Base-by-base conservation (phyloP, 768 basidiomycete genomes). In the Termitomyces bulborhizus region DNA sequence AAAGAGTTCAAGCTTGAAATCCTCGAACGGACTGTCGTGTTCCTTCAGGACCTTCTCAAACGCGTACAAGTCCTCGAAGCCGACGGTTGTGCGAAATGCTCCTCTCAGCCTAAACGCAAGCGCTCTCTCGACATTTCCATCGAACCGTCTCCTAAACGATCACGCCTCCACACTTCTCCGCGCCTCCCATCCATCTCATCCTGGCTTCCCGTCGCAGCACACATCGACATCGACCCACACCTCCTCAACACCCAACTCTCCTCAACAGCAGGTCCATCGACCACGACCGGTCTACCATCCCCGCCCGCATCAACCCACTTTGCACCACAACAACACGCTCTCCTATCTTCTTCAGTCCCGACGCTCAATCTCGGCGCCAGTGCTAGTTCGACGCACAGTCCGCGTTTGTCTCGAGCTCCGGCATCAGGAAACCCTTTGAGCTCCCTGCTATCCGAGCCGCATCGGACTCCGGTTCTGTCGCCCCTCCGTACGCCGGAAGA, bases 1-100 rank as follows among this genome's bases (percentile, higher is more conserved):
- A 90, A 90, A 65, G 92, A 95, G 70, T 95, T 93, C 77, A 96
- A 95, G 71, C 77, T 96, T 26, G 93, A 95, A 71, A 88, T 94
- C 46, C 80, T 95, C 49, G 84, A 91, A 58, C 75, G 89, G 63
- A 91, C 92, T 0, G 92, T 95, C 12, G 68, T 81, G 1, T 91
- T 85, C 69, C 79, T 94, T 70, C 78, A 86, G 69, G 83, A 87
- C 56, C 76, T 94, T 42, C 71, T 88, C 3, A 69, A 73, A 32
- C 78, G 74, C 47, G 82, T 91, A 4, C 66, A 64, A 12, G 63
- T 57, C 7, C 63, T 78, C 44, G 77, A 80, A 57, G 54, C 49
- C 26, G 63, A 64, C 51, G 61, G 36, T 3, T 71, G 73, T 56
- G 56, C 63, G 8, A 64, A 66, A 50, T 69, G 66, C 54, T 46